Conservation (phyloP, 2,329 filamentous ascomycete species). For the Beauveria caledonica region DNA sequence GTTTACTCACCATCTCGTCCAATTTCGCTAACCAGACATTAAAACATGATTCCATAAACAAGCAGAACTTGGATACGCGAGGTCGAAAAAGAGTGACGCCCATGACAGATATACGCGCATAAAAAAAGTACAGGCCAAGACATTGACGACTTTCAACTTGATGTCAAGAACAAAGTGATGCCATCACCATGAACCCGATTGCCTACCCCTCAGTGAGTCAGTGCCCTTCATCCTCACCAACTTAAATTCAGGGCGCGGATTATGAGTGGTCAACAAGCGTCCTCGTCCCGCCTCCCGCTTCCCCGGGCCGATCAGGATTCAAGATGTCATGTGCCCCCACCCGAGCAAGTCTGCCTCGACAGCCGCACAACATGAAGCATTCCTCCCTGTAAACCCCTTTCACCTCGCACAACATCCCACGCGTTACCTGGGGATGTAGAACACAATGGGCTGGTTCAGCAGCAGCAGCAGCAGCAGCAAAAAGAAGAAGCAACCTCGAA, state of each 20-base stretch:
- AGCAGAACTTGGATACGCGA: too few relatives aligned
- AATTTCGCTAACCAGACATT: too few relatives aligned
- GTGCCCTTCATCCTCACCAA: too few relatives aligned
- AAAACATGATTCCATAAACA: too few relatives aligned
- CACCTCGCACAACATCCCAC: neutral
- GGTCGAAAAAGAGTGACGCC: too few relatives aligned
- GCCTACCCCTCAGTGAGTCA: too few relatives aligned
- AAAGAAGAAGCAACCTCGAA: neutral
- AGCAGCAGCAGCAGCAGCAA: neutral
- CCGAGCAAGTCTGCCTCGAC: neutral
- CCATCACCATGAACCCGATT: too few relatives aligned
- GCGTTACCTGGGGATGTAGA: neutral
- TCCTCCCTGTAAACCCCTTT: neutral
- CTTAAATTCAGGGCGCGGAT: neutral
- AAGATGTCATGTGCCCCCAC: neutral
- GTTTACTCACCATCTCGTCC: too few relatives aligned
- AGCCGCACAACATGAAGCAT: neutral
- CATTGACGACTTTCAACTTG: too few relatives aligned
- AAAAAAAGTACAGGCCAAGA: too few relatives aligned
- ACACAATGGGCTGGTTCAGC: constrained; percentile 8
- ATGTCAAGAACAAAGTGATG: too few relatives aligned
- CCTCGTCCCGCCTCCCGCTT: neutral
- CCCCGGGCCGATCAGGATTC: neutral
- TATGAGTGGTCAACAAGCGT: neutral
- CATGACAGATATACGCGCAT: too few relatives aligned